phyloP scores from a whole-genome alignment of 371 early-diverging fungal species.

The Mortierella sp. region DNA sequence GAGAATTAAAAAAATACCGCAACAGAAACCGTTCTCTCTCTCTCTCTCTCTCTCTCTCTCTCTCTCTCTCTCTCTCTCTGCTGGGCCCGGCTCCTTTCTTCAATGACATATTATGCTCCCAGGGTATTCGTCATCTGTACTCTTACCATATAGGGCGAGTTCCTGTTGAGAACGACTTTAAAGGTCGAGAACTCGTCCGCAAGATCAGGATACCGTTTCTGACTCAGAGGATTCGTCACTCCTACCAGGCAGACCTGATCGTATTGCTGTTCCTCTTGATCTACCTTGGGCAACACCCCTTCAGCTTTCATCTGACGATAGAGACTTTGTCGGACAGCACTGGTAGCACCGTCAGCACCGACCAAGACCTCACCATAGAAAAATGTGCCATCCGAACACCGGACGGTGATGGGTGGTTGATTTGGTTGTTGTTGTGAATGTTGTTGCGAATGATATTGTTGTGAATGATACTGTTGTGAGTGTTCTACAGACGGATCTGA shows the following conservation, averaged over 20 bases:
- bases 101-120: too few relatives aligned
- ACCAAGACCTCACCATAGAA: slow-evolving; percentile 32
- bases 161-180: slow-evolving; percentile 12
- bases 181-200: slow-evolving; percentile 12
- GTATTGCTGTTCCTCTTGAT: slow-evolving; percentile 21
- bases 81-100: too few relatives aligned
- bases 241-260: slow-evolving; percentile 21
- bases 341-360: slow-evolving; percentile 42
- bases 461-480: not conserved
- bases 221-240: slow-evolving; percentile 14
- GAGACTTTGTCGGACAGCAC: slow-evolving; percentile 29
- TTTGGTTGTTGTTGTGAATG: too few relatives aligned
- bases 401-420: slow-evolving; percentile 10
- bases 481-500: not conserved
- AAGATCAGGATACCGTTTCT: slow-evolving; percentile 16
- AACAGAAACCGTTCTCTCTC: not conserved
- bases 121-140: not conserved
- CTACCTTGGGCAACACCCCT: slow-evolving; percentile 9
- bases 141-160: slow-evolving; percentile 26
- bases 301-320: slow-evolving; percentile 30
- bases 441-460: not conserved
- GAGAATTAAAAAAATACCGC: not conserved
- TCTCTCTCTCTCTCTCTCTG: too few relatives aligned
- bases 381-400: slow-evolving; percentile 29
- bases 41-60: too few relatives aligned